Percentiles rank a stretch among this genome's conserved stretches.
Evolutionary conservation across 2,329 filamentous ascomycete species (phyloP).

Genomic region (Paraphaeosphaeria minitans): DNA sequence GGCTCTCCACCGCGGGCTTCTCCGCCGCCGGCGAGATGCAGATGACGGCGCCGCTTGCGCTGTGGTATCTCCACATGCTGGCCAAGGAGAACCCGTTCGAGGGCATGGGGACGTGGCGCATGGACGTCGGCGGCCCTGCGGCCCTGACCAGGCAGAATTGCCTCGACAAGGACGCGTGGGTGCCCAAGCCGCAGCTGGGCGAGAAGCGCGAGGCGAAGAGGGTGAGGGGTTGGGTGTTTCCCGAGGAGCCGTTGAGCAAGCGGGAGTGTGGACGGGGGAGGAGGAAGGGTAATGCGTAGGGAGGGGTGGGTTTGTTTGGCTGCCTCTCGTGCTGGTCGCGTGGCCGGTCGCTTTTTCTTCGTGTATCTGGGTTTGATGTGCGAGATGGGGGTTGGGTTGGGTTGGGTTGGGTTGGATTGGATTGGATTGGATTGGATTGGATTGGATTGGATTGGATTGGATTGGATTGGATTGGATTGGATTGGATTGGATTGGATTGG

Average conservation of each 20-base stretch:
- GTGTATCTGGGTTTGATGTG: neutral
- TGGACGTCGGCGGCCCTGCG: conserved; percentile 75
- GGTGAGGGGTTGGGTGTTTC: conserved; percentile 74
- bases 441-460: neutral
- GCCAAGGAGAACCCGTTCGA: conserved; percentile 65
- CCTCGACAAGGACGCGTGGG: conserved; percentile 73
- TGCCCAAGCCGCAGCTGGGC: conserved; percentile 71
- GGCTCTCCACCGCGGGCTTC: conserved; percentile 52
- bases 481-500: neutral
- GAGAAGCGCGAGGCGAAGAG: conserved; percentile 80
- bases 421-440: neutral
- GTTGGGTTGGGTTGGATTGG: neutral
- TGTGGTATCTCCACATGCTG: conserved; percentile 79
- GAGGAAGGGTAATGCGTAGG: conserved; percentile 24
- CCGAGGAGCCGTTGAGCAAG: conserved; percentile 73
- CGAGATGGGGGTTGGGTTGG: neutral
- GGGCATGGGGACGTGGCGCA: conserved; percentile 67
- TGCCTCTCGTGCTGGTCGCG: neutral
- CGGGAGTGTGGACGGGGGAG: conserved; percentile 61
- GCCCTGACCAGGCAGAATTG: conserved; percentile 74
- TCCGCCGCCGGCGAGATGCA: conserved; percentile 50
- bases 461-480: neutral
- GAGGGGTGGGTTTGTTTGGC: neutral
- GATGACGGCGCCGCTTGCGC: conserved; percentile 73
- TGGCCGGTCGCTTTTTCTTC: neutral